Evolutionary conservation across 2,329 filamentous ascomycete species (phyloP), one percentile per base, ranked within the genome.

Genomic region (Magnaporthales sp.): DNA sequence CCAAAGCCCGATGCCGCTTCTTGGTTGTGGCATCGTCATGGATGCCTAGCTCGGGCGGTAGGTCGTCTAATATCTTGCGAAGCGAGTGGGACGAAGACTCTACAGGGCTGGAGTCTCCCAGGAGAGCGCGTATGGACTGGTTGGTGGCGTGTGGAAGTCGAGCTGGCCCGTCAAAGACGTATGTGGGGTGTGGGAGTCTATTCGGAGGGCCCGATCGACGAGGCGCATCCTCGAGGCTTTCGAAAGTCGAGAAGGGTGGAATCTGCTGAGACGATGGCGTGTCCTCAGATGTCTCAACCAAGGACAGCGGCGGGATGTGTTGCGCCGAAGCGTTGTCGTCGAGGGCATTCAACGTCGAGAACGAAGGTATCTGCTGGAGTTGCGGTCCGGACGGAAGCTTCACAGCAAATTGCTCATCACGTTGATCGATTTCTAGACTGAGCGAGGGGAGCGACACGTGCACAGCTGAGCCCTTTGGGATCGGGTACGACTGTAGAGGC

Each of bases 1-100:
- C 76, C 60, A 81, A 73, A 8, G 76, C 76, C 64, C 81, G 77
- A 31, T 78, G 79, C n/a, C 85, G 79, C 74, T 87, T 88, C 76
- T 86, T 88, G 64, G 78, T 80, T 32, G 79, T 76, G 27, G 72
- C 69, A 62, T 85, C 83, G 54, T 85, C 83, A 13, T 27, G 31
- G 11, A 63, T 38, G 15, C 71, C 70, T 11, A 71, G 69, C 29
- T 83, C 80, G 5, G 76, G 61, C 13, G 66, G 73, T 7, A 72
- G 73, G 66, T 84, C 82, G 67, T 82, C 78, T 38, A 84, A 74
- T 67, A 82, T 80, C 73, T 78, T 81, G 71, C 77, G 78, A 58
- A 82, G 74, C 22, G 80, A 79, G 66, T 80, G 77, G 13, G 54
- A 58, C 29, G 79, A 77, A 15, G 77, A 77, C 64, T 81, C 78